Conservation (phyloP, 768 basidiomycete species). For the Termitomyces sp. region DNA sequence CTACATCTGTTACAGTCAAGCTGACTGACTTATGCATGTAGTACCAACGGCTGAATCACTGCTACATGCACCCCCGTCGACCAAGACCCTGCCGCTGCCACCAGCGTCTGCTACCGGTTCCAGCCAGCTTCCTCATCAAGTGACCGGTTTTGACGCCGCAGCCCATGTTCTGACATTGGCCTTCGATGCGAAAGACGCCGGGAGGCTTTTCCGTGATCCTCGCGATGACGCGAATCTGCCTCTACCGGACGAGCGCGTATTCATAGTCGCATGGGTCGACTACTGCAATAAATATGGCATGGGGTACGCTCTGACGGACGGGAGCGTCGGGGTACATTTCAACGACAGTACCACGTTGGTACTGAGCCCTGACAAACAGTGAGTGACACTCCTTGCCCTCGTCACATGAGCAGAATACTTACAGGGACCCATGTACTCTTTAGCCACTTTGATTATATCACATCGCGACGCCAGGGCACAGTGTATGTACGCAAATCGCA, state of each 20-base stretch:
- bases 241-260: constrained; percentile 70
- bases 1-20: neutral
- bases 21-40: neutral
- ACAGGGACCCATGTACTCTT: neutral
- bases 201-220: constrained; percentile 67
- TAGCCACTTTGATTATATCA: constrained; percentile 89
- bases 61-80: constrained; percentile 12
- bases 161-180: constrained; percentile 48
- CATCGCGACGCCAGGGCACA: constrained; percentile 60
- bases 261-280: constrained; percentile 98
- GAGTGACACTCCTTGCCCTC: constrained; percentile 28
- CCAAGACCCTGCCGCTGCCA: constrained; percentile 15
- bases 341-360: constrained; percentile 91
- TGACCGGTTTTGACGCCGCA: constrained; percentile 68
- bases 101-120: constrained; percentile 10
- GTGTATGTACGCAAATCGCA: constrained; percentile 72
- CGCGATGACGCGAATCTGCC: constrained; percentile 42
- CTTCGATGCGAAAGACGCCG: constrained; percentile 64
- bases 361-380: constrained; percentile 86
- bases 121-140: constrained; percentile 17
- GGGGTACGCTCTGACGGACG: constrained; percentile 96
- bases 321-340: constrained; percentile 93
- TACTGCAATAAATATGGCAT: constrained; percentile 99
- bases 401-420: neutral
- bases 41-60: constrained; percentile 10